Base-by-base conservation (phyloP, 176 grass and related monocot genomes). In the Stipa capillata region DNA sequence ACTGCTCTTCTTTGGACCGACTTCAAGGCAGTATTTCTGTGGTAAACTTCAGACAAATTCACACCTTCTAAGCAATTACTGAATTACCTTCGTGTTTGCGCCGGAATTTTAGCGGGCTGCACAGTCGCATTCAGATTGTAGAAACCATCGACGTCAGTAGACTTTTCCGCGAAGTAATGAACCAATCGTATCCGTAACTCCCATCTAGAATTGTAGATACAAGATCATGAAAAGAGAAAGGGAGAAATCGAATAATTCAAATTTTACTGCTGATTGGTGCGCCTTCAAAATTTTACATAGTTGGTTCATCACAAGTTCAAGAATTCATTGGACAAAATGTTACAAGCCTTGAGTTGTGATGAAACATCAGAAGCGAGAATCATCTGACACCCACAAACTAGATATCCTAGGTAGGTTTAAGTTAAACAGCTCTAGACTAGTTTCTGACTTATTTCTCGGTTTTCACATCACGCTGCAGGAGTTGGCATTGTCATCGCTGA, bases 401-500 rank as follows among this genome's bases (percentile, higher is more conserved):
- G 17, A 4, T 17, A 69, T 32, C 48, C 36, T 69, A 56, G 5
- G 47, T 23, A 58, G 65, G 47, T 69, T 40, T 21, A n/a, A 17
- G 42, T 8, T 66, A 51, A 66, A 32, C 60, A 66, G 17, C 43
- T 20, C 29, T 12, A 11, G 25, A 72, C 3, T 31, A 31, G 47
- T 49, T 25, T 62, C 59, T 27, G 4, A 39, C 59, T 27, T 27
- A 10, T 21, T 40, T 29, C 54, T 23, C 10, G 52, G 7, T 33
- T 4, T 18, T 87, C 80, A 88, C 86, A 88, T 88, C 11, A 88
- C 44, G 44, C 34, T 50, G 86, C 86, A 88, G 2, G 73, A 76
- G 54, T 88, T 83, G 25, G 80, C 80, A 42, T 88, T 88, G 53
- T 83, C 86, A 7, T 88, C 86, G 86, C 74, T 88, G 86, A 88